Evolutionary conservation across 148 eudicot species (phyloP).

Genomic region (Camellia granthamiana): DNA sequence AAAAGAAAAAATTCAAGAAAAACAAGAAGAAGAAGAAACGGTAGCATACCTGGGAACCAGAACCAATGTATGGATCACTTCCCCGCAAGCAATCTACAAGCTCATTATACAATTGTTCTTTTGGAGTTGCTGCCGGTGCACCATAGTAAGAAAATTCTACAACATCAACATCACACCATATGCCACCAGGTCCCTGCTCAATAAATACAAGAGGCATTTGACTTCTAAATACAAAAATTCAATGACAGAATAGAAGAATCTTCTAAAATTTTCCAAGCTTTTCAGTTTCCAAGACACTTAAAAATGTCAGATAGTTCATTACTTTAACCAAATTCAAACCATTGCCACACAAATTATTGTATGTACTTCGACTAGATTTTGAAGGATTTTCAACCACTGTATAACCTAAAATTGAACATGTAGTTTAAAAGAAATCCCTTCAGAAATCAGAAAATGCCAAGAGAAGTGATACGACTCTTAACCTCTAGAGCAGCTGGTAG

Average conservation of each 20-base stretch:
- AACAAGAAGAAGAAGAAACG: neutral
- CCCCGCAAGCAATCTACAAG: slow-evolving; percentile 70
- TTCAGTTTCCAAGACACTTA: neutral
- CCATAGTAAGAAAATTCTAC: slow-evolving; percentile 67
- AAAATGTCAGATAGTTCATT: neutral
- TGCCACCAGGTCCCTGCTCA: slow-evolving; percentile 68
- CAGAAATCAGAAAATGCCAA: neutral
- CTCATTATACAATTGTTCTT: slow-evolving; percentile 53
- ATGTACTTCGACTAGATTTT: no score
- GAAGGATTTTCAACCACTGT: neutral
- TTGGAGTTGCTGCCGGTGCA: slow-evolving; percentile 62
- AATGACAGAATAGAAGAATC: neutral
- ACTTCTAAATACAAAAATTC: neutral
- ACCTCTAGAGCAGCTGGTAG: slow-evolving; percentile 71
- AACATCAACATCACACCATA: slow-evolving; percentile 77
- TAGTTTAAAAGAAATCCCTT: neutral
- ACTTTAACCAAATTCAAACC: neutral
- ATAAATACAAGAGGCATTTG: neutral
- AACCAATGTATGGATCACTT: slow-evolving; percentile 63
- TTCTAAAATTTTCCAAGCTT: neutral
- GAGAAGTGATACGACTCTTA: neutral
- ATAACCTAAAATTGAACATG: neutral
- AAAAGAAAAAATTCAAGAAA: neutral
- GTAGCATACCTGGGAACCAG: slow-evolving; percentile 64
- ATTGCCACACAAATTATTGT: neutral